Base-by-base conservation (phyloP, 2,329 filamentous ascomycete species). In the Aspergillus tanneri region DNA sequence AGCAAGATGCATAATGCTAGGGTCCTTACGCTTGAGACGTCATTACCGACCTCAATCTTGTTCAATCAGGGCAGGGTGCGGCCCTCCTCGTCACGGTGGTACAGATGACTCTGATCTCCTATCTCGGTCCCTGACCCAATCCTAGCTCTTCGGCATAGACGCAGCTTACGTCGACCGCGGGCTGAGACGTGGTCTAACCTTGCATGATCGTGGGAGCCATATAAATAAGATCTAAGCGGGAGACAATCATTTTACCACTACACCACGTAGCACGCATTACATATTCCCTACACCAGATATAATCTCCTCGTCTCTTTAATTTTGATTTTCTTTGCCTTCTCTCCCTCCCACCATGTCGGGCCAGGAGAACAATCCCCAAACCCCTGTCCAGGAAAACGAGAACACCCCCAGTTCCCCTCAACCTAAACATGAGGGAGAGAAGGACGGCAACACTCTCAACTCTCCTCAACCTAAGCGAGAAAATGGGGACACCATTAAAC, bases 281-380 rank as follows among this genome's bases (percentile, higher is more conserved):
- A 12, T 27, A 34, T 22, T 10, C 24, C 43, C 25, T 18, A 11
- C 27, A 22, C 25, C 22, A 23, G 28, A 39, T 46, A 46, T 40
- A 46, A 42, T 43, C 52, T 47, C 37, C 11, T 38, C 55, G 50
- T 49, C 25, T 18, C 32, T 40, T 43, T 32, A 12, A 19, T 38
- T 16, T 44, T 30, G n/a, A 43, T 40, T 51, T 40, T 43, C 55
- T 28, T 49, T 36, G 36, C 50, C 59, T 46, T 53, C 54, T 49
- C 57, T 41, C 43, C 50, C 52, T 61, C 55, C 36, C 58, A 63
- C 36, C 24, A 65, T 66, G 63, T 56, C 63, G n/a, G n/a, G n/a
- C n/a, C n/a, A n/a, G 19, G 48, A 57, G 3, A 42, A 47, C 21
- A 40, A 42, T 30, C 46, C 50, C 19, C 18, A 59, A 52, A 25